These are phyloP conservation scores for Poteriospumella lacustris DNA, from an alignment of 108 stramenopile genomes.

Conservation along the genomic window DNA sequence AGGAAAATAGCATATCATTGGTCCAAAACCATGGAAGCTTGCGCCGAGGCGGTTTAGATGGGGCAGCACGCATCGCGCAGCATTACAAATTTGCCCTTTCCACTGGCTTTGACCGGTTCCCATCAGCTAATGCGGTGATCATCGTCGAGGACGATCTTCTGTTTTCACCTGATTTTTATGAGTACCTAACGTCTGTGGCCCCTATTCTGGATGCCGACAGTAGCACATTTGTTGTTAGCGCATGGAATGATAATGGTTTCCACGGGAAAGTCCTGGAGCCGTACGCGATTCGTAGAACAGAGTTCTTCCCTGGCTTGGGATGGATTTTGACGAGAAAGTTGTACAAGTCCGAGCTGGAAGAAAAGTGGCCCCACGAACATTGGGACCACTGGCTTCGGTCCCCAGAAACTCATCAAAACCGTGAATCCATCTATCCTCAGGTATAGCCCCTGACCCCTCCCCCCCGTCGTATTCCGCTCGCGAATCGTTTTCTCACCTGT, in stretches of 20 bases:
- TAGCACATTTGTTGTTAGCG: constrained; percentile 46
- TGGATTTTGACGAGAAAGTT: constrained; percentile 55
- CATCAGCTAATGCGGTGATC: constrained; percentile 43
- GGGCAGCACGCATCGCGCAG: constrained; percentile 39
- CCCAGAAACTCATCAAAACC: constrained; percentile 22
- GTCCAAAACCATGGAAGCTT: not conserved
- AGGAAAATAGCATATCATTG: not conserved
- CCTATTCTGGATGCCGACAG: constrained; percentile 46
- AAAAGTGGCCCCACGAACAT: constrained; percentile 49
- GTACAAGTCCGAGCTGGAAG: constrained; percentile 47
- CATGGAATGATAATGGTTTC: constrained; percentile 63
- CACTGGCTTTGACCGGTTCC: not conserved
- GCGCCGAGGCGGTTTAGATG: constrained; percentile 20
- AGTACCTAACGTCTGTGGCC: constrained; percentile 44
- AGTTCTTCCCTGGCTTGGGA: constrained; percentile 59
- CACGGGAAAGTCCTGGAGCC: constrained; percentile 18
- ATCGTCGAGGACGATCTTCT: constrained; percentile 61
- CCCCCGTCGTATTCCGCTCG: too few relatives aligned
- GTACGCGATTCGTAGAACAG: constrained; percentile 44
- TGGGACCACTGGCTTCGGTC: constrained; percentile 63
- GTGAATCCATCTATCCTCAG: constrained; percentile 55
- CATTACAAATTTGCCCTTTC: constrained; percentile 52
- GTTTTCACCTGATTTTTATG: constrained; percentile 54
- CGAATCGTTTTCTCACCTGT: too few relatives aligned
- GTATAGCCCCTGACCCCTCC: too few relatives aligned